These are phyloP conservation scores for Meira nashicola DNA, from an alignment of 1,284 basidiomycete species.

Conservation along the genomic window DNA sequence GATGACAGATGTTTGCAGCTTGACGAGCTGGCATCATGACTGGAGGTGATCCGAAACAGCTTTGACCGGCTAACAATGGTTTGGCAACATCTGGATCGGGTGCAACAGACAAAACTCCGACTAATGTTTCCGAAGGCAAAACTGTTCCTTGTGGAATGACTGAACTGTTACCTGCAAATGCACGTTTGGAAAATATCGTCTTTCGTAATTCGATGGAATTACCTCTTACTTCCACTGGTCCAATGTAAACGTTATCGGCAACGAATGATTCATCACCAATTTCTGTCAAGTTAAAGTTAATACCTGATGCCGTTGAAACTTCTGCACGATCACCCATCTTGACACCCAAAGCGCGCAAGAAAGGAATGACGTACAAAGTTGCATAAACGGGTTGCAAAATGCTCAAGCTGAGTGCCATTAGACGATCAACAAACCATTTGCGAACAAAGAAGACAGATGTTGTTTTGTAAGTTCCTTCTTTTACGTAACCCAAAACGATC, in stretches of 20 bases:
- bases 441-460: slow-evolving; percentile 12
- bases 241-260: slow-evolving; percentile 14
- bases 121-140: slow-evolving; percentile 8
- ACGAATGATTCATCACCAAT: slow-evolving; percentile 15
- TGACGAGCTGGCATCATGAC: slow-evolving; percentile 14
- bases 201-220: slow-evolving; percentile 9
- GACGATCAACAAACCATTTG: slow-evolving; percentile 14
- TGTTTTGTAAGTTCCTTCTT: slow-evolving; percentile 3
- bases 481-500: slow-evolving; percentile 4
- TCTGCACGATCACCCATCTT: slow-evolving; percentile 13
- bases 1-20: neutral
- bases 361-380: slow-evolving; percentile 12
- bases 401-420: slow-evolving; percentile 12
- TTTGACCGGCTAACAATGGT: neutral
- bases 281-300: slow-evolving; percentile 15
- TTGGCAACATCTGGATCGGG: neutral
- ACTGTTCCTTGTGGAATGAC: slow-evolving; percentile 14
- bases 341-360: slow-evolving; percentile 14
- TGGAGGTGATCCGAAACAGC: slow-evolving; percentile 14
- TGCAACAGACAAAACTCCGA: slow-evolving; percentile 14
- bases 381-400: slow-evolving; percentile 14
- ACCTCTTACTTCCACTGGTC: slow-evolving; percentile 6
- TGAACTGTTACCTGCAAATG: slow-evolving; percentile 14
- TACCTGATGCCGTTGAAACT: slow-evolving; percentile 13
- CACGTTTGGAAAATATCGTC: slow-evolving; percentile 6